phyloP scores from a whole-genome alignment of 305 asterid genomes.

The Solanum hybrid region DNA sequence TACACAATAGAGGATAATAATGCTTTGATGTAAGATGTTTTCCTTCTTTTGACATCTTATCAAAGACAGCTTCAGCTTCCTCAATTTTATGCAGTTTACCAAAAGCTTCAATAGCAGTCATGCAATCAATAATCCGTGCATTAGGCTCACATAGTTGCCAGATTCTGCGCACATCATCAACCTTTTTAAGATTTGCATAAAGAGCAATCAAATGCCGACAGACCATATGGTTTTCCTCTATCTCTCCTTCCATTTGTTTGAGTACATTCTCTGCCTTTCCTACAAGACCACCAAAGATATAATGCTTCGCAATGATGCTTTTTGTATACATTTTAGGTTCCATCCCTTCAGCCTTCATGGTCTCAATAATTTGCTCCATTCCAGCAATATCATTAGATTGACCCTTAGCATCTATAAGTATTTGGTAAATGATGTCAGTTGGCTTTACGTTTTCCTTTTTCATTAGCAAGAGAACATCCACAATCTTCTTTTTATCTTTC shows the following conservation, averaged over 20 bases:
- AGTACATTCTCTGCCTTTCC: constrained; percentile 59
- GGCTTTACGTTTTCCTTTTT: constrained; percentile 70
- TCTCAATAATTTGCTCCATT: constrained; percentile 68
- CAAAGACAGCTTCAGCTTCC: constrained; percentile 65
- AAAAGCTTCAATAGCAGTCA: constrained; percentile 66
- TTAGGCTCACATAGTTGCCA: constrained; percentile 55
- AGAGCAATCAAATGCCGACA: constrained; percentile 42
- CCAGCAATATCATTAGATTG: constrained; percentile 48
- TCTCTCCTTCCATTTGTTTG: constrained; percentile 54
- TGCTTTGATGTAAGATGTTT: constrained; percentile 31
- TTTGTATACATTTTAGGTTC: constrained; percentile 28
- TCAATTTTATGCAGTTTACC: constrained; percentile 52
- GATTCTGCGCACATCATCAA: constrained; percentile 53
- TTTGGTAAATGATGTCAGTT: constrained; percentile 46
- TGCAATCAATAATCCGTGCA: constrained; percentile 35
- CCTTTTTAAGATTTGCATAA: constrained; percentile 63
- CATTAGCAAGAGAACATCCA: constrained; percentile 64
- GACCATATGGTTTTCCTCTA: constrained; percentile 31
- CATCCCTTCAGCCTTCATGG: constrained; percentile 54
- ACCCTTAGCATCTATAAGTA: constrained; percentile 61
- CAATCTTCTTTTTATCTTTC: constrained; percentile 53
- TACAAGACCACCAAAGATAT: constrained; percentile 37
- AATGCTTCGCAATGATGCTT: constrained; percentile 36
- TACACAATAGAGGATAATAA: constrained; percentile 16
- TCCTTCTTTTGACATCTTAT: constrained; percentile 27